Conservation (phyloP, 2,329 filamentous ascomycete genomes). For the Calonectria naviculata region DNA sequence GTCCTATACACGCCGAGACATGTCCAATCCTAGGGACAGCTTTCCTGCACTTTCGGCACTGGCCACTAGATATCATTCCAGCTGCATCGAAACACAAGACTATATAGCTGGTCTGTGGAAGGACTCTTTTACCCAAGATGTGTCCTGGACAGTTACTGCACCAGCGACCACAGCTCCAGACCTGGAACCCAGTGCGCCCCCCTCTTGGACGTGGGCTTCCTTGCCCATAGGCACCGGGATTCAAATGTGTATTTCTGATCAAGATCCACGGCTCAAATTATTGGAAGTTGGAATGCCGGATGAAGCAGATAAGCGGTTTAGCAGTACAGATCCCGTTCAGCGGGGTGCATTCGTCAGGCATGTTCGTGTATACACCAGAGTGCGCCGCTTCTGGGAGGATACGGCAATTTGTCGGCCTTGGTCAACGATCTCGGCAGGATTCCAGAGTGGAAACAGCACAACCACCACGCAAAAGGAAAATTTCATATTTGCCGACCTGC, state of each 20-base stretch:
- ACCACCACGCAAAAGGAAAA: background rate
- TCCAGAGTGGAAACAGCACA: background rate
- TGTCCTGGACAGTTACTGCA: background rate
- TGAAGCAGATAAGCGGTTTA: background rate
- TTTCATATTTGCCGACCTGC: background rate
- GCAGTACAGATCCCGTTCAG: background rate
- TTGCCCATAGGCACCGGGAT: slow-evolving; percentile 1
- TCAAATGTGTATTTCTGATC: background rate
- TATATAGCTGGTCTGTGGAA: slow-evolving; percentile 11
- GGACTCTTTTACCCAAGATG: background rate
- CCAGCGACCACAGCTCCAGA: background rate
- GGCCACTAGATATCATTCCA: slow-evolving; percentile 2
- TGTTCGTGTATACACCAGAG: background rate
- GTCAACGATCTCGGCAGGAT: background rate
- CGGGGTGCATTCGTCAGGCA: background rate
- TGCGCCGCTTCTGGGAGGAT: slow-evolving; percentile 4
- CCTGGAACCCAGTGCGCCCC: background rate
- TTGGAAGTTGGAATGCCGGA: background rate
- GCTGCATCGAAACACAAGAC: background rate
- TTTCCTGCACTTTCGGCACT: slow-evolving; percentile 6
- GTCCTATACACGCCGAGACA: slow-evolving; percentile 8
- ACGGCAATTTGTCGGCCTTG: background rate
- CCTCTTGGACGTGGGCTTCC: slow-evolving; percentile 13
- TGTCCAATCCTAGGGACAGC: slow-evolving; percentile 4
- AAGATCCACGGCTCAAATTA: background rate